These are phyloP conservation scores for Starmerella khaoyaiensis DNA, from an alignment of 805 yeast genomes.

Conservation along the genomic window DNA sequence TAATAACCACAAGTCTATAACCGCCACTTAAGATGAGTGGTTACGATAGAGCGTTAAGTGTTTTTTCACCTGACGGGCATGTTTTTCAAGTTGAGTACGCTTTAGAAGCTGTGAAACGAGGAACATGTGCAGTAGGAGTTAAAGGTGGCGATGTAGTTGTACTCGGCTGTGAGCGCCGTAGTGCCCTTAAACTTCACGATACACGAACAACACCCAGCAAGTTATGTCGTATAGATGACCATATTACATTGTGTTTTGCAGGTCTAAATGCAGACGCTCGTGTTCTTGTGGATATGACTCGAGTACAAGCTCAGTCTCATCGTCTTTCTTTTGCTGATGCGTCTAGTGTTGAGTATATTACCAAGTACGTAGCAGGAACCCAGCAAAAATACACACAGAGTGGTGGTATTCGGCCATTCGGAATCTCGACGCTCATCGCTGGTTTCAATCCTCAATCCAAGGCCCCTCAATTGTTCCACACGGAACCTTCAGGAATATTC, in stretches of 20 bases:
- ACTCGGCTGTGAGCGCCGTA: constrained; percentile 91
- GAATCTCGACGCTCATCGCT: constrained; percentile 86
- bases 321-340: constrained; percentile 89
- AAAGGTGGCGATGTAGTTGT: constrained; percentile 83
- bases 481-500: constrained; percentile 95
- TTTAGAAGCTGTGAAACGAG: constrained; percentile 92
- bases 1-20: constrained; percentile 2
- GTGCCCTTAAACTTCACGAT: constrained; percentile 88
- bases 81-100: constrained; percentile 99
- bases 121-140: constrained; percentile 96
- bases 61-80: constrained; percentile 98
- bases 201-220: constrained; percentile 93
- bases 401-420: constrained; percentile 98
- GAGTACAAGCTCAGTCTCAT: constrained; percentile 94
- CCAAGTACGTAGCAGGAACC: constrained; percentile 93
- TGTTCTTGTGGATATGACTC: constrained; percentile 83
- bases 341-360: constrained; percentile 78
- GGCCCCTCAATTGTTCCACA: constrained; percentile 74
- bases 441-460: constrained; percentile 84
- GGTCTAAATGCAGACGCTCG: constrained; percentile 98
- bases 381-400: constrained; percentile 95
- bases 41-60: constrained; percentile 96
- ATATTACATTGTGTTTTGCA: constrained; percentile 85
- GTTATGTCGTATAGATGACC: constrained; percentile 81
- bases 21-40: constrained; percentile 62